A percentile compares a stretch with the other conserved stretches of the same genome.
Evolutionary conservation across 2,329 filamentous ascomycete species (phyloP).

Genomic region (Didymella exigua): DNA sequence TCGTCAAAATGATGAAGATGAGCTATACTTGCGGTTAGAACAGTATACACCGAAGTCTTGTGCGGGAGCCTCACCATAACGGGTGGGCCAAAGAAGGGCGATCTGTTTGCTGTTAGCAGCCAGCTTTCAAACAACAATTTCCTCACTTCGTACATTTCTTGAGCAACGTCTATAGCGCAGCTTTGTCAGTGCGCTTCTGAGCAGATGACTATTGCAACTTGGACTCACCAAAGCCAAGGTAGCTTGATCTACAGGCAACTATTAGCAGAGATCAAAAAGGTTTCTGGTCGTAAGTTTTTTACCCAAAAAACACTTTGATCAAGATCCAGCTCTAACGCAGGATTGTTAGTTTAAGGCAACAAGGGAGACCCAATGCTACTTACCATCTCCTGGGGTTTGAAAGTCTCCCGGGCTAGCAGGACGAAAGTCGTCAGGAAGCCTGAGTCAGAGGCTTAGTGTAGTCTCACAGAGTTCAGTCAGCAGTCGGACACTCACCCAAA

Average conservation of each 20-base stretch:
- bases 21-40: conserved; percentile 53
- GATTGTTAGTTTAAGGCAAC: conserved; percentile 17
- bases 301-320: conserved; percentile 80
- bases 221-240: conserved; percentile 70
- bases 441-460: conserved; percentile 28
- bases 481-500: conserved; percentile 58
- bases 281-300: conserved; percentile 19
- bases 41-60: conserved; percentile 17
- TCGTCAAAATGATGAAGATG: conserved; percentile 77
- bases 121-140: not conserved
- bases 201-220: not conserved
- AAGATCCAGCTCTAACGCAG: conserved; percentile 66
- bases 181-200: conserved; percentile 25
- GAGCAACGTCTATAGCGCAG: conserved; percentile 50
- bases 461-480: not conserved
- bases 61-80: conserved; percentile 52
- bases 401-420: conserved; percentile 73
- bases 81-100: conserved; percentile 58
- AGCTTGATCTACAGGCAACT: conserved; percentile 58
- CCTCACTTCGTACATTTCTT: conserved; percentile 47
- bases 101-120: conserved; percentile 45
- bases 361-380: not conserved
- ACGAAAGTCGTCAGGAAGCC: conserved; percentile 88
- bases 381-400: conserved; percentile 67
- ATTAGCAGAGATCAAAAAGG: conserved; percentile 1